Evolutionary conservation across 345 rosid genomes (phyloP), one percentile per base, ranked within the genome.

Genomic region (Trapa bicornis): DNA sequence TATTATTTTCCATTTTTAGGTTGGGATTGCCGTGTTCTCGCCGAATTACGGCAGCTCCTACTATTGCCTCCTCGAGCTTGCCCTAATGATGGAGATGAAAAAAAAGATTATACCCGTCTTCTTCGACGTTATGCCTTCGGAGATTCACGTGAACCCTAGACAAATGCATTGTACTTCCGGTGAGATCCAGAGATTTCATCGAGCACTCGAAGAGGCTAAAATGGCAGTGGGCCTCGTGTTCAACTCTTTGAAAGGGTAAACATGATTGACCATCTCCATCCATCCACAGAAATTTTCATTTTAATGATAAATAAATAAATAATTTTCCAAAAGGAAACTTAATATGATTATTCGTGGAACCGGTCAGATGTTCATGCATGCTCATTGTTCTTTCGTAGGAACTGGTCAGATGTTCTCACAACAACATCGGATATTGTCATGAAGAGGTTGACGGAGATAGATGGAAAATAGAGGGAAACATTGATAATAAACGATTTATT

Each of bases 191-290:
- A 75, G 82, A 70, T 90, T 85, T 69, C 60, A 67, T 0, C 33
- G 62, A 78, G 97, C 97, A 17, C 78, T 93, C 3, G 89, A 88
- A 39, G 85, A 88, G 77, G 92, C 98, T 14, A 90, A 81, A 64
- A 82, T 75, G 66, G 85, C 91, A n/a, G 97, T 88, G 4, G 98
- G 98, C 52, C 88, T 93, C 63, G 76, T 90, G 36, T 90, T 93
- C 77, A 87, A 93, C 76, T 81, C 95, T 0, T 53, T 37, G 2
- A 72, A 68, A 43, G 97, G 94, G 98, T 93, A 83, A 16, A 79
- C 47, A 4, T 43, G 11, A 33, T 4, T n/a, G 17, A 35, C 13
- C n/a, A 33, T 61, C 8, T 33, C 32, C 35, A 15, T 33, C 32
- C 35, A 15, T n/a, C 36, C 63, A 11, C 17, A 29, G 13, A 8